A percentile compares a stretch with the other conserved stretches of the same genome.
Evolutionary conservation across 352 stramenopile genomes (phyloP).

Genomic region (Phytophthora megakarya): DNA sequence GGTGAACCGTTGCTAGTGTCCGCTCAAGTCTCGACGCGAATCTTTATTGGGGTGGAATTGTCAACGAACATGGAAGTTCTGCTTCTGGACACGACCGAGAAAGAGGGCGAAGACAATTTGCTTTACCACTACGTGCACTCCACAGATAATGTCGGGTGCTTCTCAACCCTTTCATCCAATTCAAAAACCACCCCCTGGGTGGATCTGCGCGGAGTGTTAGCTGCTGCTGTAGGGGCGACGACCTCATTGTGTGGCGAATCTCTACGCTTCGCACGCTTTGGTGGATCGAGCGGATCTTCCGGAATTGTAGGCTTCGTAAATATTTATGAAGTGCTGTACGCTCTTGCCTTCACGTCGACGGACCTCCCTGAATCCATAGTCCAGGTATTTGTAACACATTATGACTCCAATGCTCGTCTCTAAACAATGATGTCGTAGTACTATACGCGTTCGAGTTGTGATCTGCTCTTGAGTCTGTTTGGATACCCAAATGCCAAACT

Average conservation of each 20-base stretch:
- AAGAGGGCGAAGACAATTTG: conserved; percentile 72
- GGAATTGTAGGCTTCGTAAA: conserved; percentile 51
- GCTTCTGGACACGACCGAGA: conserved; percentile 66
- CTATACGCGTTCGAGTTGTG: conserved; percentile 57
- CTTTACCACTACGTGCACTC: conserved; percentile 48
- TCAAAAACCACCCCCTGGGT: conserved; percentile 32
- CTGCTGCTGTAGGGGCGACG: conserved; percentile 56
- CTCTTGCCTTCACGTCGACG: conserved; percentile 43
- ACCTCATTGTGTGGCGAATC: conserved; percentile 54
- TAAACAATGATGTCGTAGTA: conserved; percentile 34
- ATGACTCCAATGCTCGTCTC: neutral
- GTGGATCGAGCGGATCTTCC: neutral
- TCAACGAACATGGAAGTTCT: conserved; percentile 47
- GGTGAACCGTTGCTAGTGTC: conserved; percentile 26
- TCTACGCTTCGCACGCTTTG: conserved; percentile 45
- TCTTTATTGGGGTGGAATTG: conserved; percentile 2
- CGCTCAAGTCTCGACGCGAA: neutral
- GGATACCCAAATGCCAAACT: conserved; percentile 55
- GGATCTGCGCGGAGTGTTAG: conserved; percentile 60
- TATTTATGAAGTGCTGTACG: conserved; percentile 60
- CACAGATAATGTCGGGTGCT: conserved; percentile 6
- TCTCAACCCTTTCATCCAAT: conserved; percentile 7
- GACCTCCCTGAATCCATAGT: conserved; percentile 16
- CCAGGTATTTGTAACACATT: conserved; percentile 19
- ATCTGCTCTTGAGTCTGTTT: conserved; percentile 57